phyloP scores from a whole-genome alignment of 768 basidiomycete genomes.

The Serendipita sp. region DNA sequence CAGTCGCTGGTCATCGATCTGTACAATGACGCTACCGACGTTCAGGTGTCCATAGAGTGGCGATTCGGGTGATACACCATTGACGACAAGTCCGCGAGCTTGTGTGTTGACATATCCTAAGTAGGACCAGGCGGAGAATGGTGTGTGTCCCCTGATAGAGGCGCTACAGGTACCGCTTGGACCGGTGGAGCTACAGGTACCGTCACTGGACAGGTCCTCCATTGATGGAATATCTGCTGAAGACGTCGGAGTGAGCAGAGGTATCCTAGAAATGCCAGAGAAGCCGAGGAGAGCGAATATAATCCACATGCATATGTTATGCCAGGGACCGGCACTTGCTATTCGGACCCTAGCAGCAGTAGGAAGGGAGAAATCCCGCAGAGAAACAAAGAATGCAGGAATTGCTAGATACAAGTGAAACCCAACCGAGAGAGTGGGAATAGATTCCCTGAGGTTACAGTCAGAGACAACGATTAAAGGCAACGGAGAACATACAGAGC shows the following conservation, averaged over 20 bases:
- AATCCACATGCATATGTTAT: slow-evolving; percentile 49
- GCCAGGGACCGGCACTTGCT: slow-evolving; percentile 58
- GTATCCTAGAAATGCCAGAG: not conserved
- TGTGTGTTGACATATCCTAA: not conserved
- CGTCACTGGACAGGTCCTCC: not conserved
- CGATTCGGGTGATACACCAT: slow-evolving; percentile 27
- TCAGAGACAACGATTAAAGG: not conserved
- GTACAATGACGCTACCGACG: slow-evolving; percentile 42
- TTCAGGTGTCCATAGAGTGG: slow-evolving; percentile 41
- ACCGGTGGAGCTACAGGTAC: not conserved
- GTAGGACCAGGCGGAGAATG: not conserved
- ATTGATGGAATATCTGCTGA: not conserved
- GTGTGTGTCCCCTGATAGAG: not conserved
- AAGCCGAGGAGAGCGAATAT: slow-evolving; percentile 16
- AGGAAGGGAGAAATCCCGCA: slow-evolving; percentile 29
- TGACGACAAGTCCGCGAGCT: not conserved
- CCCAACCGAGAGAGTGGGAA: slow-evolving; percentile 48
- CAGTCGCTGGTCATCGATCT: slow-evolving; percentile 47
- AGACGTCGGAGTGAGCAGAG: not conserved
- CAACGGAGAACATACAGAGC: slow-evolving; percentile 38
- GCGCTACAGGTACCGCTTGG: too few relatives aligned
- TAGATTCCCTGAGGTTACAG: slow-evolving; percentile 33
- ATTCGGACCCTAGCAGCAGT: slow-evolving; percentile 39
- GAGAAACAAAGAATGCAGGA: slow-evolving; percentile 60
- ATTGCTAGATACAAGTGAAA: slow-evolving; percentile 44